Evolutionary conservation across 169 alveolate genomes (phyloP).

Genomic region (Eimeria zaria): DNA sequence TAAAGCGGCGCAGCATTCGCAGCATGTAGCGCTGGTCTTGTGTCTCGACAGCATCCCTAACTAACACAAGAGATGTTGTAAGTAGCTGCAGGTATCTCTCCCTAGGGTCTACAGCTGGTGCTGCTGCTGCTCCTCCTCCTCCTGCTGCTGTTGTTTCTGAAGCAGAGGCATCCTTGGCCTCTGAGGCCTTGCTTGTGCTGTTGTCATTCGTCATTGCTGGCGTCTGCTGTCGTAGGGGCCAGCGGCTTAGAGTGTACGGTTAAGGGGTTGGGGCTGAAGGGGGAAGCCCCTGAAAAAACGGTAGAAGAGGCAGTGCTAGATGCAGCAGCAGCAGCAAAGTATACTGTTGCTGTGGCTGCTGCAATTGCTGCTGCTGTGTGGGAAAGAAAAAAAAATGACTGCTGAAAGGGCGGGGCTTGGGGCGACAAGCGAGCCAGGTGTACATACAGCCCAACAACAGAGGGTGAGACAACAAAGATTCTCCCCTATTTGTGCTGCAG

Average conservation of each 20-base stretch:
- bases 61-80: not conserved
- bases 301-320: not conserved
- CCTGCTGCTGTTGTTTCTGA: not conserved
- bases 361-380: not conserved
- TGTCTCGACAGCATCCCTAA: slow-evolving; percentile 37
- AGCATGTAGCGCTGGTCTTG: slow-evolving; percentile 32
- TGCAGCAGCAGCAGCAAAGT: slow-evolving; percentile 29
- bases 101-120: not conserved
- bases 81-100: slow-evolving; percentile 22
- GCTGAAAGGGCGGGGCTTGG: not conserved
- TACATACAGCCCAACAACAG: slow-evolving; percentile 1
- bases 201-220: not conserved
- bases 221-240: not conserved
- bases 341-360: not conserved
- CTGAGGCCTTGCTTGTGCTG: slow-evolving; percentile 20
- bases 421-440: not conserved
- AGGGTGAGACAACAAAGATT: not conserved
- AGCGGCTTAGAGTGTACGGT: not conserved
- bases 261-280: slow-evolving; percentile 1
- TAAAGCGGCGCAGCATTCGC: slow-evolving; percentile 46
- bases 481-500: not conserved
- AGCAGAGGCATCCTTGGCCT: not conserved
- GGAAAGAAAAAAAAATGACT: not conserved
- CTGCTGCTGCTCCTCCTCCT: slow-evolving; percentile 6
- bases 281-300: not conserved